phyloP scores from a whole-genome alignment of 441 rosid species.

The Sinapis alba region DNA sequence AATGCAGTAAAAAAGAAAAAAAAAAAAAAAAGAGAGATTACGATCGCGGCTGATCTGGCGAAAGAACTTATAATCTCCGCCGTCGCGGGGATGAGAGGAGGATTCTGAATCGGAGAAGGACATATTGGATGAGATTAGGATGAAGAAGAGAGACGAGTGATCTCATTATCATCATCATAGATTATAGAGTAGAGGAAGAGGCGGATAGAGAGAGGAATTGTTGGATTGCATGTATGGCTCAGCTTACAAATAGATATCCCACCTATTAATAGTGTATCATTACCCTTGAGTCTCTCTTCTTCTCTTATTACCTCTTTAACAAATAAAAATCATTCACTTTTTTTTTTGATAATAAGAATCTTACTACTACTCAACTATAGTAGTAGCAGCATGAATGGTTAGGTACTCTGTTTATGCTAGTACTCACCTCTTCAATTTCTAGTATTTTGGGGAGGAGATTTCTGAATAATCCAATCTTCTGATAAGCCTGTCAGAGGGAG shows the following conservation, averaged over 20 bases:
- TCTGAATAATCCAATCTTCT: too few relatives aligned
- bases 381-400: too few relatives aligned
- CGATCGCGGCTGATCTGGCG: constrained; percentile 82
- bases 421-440: too few relatives aligned
- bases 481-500: too few relatives aligned
- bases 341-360: too few relatives aligned
- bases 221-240: constrained; percentile 17
- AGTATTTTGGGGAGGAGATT: too few relatives aligned
- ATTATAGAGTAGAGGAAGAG: constrained; percentile 4
- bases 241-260: constrained; percentile 8
- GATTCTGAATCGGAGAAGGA: constrained; percentile 73
- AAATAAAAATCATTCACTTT: too few relatives aligned
- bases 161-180: constrained; percentile 8
- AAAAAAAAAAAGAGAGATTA: constrained; percentile 39
- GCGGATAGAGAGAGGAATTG: not conserved
- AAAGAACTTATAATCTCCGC: constrained; percentile 67
- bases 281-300: not conserved
- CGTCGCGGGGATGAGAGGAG: constrained; percentile 46
- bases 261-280: constrained; percentile 2
- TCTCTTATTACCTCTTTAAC: not conserved
- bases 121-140: constrained; percentile 42
- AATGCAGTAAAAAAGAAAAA: not conserved
- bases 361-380: too few relatives aligned
- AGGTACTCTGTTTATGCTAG: too few relatives aligned
- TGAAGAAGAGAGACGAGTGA: constrained; percentile 18